These are phyloP conservation scores for Irpex sp. DNA, from an alignment of 1,284 basidiomycete genomes.

Conservation along the genomic window DNA sequence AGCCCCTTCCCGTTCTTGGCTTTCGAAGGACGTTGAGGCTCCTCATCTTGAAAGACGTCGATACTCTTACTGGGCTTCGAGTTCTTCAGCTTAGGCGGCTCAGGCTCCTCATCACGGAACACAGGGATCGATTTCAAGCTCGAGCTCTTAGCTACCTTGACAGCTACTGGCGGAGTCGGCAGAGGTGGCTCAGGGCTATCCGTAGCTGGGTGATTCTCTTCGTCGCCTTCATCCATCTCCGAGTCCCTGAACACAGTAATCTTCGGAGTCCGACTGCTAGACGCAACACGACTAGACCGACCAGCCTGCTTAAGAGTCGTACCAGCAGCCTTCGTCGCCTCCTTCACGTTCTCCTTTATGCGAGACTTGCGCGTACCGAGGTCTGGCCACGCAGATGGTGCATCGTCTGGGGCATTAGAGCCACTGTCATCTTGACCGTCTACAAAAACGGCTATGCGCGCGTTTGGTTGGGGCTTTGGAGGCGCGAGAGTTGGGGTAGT, in stretches of 20 bases:
- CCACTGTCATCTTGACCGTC: slow-evolving; percentile 44
- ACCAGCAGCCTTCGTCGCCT: slow-evolving; percentile 59
- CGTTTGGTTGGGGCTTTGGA: slow-evolving; percentile 40
- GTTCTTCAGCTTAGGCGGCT: not conserved
- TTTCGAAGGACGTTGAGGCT: slow-evolving; percentile 15
- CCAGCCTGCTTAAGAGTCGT: slow-evolving; percentile 59
- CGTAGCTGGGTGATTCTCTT: not conserved
- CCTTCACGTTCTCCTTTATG: slow-evolving; percentile 69
- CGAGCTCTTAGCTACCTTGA: not conserved
- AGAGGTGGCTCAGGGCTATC: not conserved
- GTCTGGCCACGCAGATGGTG: slow-evolving; percentile 50
- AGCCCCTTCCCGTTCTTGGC: not conserved
- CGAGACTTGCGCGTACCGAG: slow-evolving; percentile 68
- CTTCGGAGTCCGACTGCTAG: slow-evolving; percentile 34
- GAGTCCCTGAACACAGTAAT: slow-evolving; percentile 57
- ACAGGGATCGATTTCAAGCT: not conserved
- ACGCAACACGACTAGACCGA: slow-evolving; percentile 43
- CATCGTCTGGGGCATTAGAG: slow-evolving; percentile 14
- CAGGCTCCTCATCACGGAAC: slow-evolving; percentile 1
- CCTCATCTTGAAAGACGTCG: slow-evolving; percentile 9
- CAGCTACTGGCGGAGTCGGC: not conserved
- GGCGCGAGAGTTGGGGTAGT: slow-evolving; percentile 13
- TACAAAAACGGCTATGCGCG: slow-evolving; percentile 62
- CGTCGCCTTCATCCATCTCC: slow-evolving; percentile 18
- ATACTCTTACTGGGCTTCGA: slow-evolving; percentile 1